phyloP scores from a whole-genome alignment of 306 rosid species.

The Castanopsis chinensis region DNA sequence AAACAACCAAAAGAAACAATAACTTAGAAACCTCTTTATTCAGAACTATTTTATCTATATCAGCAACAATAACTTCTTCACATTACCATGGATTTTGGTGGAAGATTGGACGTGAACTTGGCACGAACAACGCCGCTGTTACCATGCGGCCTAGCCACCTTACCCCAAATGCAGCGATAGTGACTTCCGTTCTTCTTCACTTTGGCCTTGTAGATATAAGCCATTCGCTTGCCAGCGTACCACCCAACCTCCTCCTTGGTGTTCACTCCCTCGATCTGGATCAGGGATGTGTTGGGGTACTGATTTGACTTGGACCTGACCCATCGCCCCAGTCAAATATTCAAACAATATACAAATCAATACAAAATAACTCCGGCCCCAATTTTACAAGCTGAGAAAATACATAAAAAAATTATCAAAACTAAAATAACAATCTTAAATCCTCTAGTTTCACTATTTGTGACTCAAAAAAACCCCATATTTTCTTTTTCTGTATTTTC shows the following conservation, averaged over 20 bases:
- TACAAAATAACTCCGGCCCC: not conserved
- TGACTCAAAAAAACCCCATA: not conserved
- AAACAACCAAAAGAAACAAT: not conserved
- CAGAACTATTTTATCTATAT: not conserved
- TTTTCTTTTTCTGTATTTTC: not conserved
- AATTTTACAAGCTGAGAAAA: not conserved
- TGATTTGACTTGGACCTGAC: conserved; percentile 89
- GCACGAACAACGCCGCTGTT: conserved; percentile 92
- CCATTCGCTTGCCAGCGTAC: conserved; percentile 85
- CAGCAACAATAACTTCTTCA: not conserved
- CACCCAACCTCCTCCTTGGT: conserved; percentile 91
- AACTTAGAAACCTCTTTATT: conserved; percentile 7
- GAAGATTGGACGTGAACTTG: conserved; percentile 86
- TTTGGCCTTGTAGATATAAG: conserved; percentile 88
- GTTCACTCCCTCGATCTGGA: conserved; percentile 92
- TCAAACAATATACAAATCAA: not conserved
- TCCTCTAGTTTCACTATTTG: not conserved
- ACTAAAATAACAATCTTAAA: not conserved
- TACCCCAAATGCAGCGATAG: conserved; percentile 95
- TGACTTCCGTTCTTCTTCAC: conserved; percentile 80
- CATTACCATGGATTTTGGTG: conserved; percentile 87
- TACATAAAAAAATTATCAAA: not conserved
- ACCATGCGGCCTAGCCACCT: conserved; percentile 84
- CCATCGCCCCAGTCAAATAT: not conserved
- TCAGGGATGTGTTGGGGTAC: conserved; percentile 76